Conservation (phyloP, 768 basidiomycete species). For the Mycena chlorophos region DNA sequence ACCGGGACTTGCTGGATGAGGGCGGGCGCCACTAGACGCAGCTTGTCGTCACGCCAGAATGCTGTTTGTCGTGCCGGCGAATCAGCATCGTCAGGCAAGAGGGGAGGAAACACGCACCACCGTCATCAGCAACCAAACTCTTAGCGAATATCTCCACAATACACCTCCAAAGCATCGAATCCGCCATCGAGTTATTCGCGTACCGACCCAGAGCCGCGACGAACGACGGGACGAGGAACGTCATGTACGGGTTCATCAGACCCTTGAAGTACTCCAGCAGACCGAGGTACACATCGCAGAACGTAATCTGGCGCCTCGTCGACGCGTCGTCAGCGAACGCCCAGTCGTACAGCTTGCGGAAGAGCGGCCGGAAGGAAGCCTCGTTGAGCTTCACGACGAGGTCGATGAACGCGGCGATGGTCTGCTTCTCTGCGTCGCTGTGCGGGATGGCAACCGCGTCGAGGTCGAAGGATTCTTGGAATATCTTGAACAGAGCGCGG, state of each 20-base stretch:
- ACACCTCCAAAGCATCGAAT: conserved; percentile 60
- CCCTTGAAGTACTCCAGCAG: conserved; percentile 88
- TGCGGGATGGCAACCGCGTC: conserved; percentile 31
- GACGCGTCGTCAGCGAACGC: conserved; percentile 63
- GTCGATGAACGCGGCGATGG: conserved; percentile 79
- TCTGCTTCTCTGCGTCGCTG: conserved; percentile 43
- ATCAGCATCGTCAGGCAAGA: not conserved
- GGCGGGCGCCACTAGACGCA: conserved; percentile 58
- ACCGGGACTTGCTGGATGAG: conserved; percentile 68
- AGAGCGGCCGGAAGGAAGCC: conserved; percentile 84
- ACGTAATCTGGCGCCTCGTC: conserved; percentile 59
- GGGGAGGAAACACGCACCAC: conserved; percentile 49
- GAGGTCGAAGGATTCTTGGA: conserved; percentile 76
- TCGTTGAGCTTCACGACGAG: conserved; percentile 93
- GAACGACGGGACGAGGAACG: conserved; percentile 69
- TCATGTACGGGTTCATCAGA: conserved; percentile 91
- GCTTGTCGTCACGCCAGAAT: conserved; percentile 88
- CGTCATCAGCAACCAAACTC: conserved; percentile 77
- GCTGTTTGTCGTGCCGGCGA: conserved; percentile 40
- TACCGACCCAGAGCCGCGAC: conserved; percentile 60
- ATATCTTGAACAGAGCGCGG: conserved; percentile 70
- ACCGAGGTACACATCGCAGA: conserved; percentile 70
- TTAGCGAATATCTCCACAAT: conserved; percentile 63
- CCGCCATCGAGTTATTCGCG: conserved; percentile 30
- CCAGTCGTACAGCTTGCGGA: conserved; percentile 94